phyloP scores from a whole-genome alignment of 2,329 filamentous ascomycete genomes.

The Penicillium palitans region DNA sequence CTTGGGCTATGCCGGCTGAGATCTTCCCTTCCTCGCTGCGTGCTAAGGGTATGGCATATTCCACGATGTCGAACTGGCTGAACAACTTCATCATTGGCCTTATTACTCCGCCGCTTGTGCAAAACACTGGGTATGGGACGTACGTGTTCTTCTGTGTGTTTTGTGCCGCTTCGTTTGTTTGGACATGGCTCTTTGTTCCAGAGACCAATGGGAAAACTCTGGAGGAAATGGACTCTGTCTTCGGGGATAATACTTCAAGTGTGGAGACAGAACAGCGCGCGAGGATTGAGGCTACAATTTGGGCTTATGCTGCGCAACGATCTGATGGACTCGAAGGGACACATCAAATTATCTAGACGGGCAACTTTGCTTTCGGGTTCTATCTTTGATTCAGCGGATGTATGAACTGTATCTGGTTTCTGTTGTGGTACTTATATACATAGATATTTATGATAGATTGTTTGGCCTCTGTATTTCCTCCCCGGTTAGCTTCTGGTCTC shows the following conservation, averaged over 20 bases:
- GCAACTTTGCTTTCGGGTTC: neutral
- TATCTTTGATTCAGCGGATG: neutral
- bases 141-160: slow-evolving; percentile 60
- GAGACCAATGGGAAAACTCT: slow-evolving; percentile 57
- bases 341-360: neutral
- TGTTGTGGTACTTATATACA: neutral
- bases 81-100: slow-evolving; percentile 53
- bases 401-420: neutral
- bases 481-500: too few relatives aligned
- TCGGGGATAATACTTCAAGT: slow-evolving; percentile 10
- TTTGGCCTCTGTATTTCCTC: neutral
- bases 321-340: neutral
- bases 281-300: slow-evolving; percentile 7
- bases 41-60: slow-evolving; percentile 39
- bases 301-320: neutral
- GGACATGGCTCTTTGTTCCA: slow-evolving; percentile 53
- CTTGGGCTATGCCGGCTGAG: slow-evolving; percentile 41
- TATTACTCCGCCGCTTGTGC: slow-evolving; percentile 61
- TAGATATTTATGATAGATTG: too few relatives aligned
- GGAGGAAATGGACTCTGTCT: slow-evolving; percentile 52
- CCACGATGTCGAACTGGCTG: slow-evolving; percentile 40
- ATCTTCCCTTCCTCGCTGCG: slow-evolving; percentile 37
- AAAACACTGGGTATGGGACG: slow-evolving; percentile 50
- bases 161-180: slow-evolving; percentile 48
- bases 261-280: slow-evolving; percentile 1